Conservation (phyloP, 495 filamentous ascomycete species). For the Extremus antarcticus region DNA sequence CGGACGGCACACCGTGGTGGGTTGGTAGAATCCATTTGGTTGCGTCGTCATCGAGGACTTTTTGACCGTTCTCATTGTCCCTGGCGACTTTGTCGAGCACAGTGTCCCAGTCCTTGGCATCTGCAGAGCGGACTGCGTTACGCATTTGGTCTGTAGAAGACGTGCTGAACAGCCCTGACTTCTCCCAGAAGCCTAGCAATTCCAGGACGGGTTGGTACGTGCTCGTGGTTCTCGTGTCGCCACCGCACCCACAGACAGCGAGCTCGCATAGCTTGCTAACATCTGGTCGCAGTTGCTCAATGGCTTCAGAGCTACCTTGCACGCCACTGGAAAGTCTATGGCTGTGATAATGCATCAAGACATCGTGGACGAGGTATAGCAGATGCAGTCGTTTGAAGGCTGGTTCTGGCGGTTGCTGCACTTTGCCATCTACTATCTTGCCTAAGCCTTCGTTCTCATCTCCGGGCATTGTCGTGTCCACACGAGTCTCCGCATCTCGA, state of each 20-base stretch:
- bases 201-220: background rate
- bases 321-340: background rate
- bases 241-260: background rate
- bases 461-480: constrained; percentile 3
- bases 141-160: background rate
- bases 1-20: constrained; percentile 6
- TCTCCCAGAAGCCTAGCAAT: background rate
- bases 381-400: constrained; percentile 10
- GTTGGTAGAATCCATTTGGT: background rate
- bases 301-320: background rate
- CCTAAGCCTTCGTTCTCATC: constrained; percentile 8
- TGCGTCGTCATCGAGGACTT: background rate
- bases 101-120: background rate
- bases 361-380: constrained; percentile 11
- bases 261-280: background rate
- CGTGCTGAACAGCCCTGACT: background rate
- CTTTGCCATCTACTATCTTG: constrained; percentile 5
- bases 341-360: background rate
- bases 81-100: background rate
- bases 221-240: background rate
- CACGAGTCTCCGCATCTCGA: background rate
- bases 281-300: background rate
- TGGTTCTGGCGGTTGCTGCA: constrained; percentile 11
- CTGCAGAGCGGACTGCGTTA: background rate
- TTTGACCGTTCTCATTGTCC: background rate